These are phyloP conservation scores for Lumnitzera littorea DNA, from an alignment of 345 rosid genomes.

Conservation along the genomic window DNA sequence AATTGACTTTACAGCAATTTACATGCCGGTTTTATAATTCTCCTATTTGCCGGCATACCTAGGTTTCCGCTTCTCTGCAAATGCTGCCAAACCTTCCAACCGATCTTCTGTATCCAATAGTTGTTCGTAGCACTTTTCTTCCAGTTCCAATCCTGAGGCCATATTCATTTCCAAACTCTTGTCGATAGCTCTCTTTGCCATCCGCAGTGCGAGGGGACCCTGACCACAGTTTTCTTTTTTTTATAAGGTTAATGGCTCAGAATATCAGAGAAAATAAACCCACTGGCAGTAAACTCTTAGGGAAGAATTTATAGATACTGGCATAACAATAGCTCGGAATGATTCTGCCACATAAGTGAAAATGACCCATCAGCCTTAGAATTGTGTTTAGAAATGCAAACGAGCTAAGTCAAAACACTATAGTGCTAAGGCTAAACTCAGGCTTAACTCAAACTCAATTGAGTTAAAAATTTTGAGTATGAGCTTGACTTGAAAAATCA, in stretches of 20 bases:
- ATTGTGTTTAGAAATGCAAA: too few species aligned
- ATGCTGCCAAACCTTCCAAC: slow-evolving; percentile 84
- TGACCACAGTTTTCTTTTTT: slow-evolving; percentile 14
- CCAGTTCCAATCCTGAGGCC: slow-evolving; percentile 55
- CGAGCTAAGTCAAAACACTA: too few species aligned
- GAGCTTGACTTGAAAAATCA: too few species aligned
- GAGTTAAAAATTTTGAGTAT: too few species aligned
- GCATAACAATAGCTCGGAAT: too few species aligned
- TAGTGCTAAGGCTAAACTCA: too few species aligned
- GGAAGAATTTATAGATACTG: too few species aligned
- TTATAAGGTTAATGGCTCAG: neutral
- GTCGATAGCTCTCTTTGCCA: slow-evolving; percentile 77
- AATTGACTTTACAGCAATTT: neutral
- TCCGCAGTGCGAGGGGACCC: slow-evolving; percentile 75
- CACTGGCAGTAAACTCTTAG: neutral
- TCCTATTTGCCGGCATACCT: slow-evolving; percentile 43
- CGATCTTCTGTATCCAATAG: slow-evolving; percentile 63
- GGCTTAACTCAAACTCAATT: too few species aligned
- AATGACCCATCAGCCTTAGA: too few species aligned
- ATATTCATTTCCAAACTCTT: slow-evolving; percentile 59
- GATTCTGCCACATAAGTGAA: too few species aligned
- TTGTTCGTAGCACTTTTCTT: slow-evolving; percentile 65
- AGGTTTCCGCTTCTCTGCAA: slow-evolving; percentile 85
- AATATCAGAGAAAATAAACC: neutral
- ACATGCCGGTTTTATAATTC: neutral